phyloP scores from a whole-genome alignment of 1,139 yeast genomes.

The Zhuliangozyma blackwelliae region DNA sequence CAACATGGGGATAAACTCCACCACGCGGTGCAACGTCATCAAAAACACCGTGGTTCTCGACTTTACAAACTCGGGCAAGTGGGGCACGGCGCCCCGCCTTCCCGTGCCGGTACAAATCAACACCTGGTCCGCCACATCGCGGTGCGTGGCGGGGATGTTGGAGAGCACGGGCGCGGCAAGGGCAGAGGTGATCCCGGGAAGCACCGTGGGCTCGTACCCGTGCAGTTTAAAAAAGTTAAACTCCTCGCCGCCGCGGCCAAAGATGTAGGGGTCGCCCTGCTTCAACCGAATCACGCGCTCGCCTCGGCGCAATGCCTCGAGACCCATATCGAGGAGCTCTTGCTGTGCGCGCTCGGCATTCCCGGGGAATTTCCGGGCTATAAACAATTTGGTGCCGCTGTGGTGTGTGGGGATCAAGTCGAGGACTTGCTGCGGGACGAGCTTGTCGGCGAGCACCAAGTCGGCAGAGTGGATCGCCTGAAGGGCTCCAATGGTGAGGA shows the following conservation, averaged over 20 bases:
- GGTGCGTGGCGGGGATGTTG: constrained; percentile 83
- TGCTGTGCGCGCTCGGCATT: constrained; percentile 93
- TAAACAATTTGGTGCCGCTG: constrained; percentile 58
- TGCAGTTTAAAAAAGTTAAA: constrained; percentile 58
- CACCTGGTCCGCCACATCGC: constrained; percentile 91
- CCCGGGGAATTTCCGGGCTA: constrained; percentile 94
- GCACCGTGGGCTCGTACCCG: constrained; percentile 68
- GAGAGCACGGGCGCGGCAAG: constrained; percentile 86
- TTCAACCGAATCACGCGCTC: constrained; percentile 81
- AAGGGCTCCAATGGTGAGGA: constrained; percentile 81
- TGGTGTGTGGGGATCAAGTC: constrained; percentile 67
- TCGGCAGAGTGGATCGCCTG: constrained; percentile 81
- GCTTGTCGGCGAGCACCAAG: constrained; percentile 80
- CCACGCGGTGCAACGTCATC: constrained; percentile 86
- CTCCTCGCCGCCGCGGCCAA: constrained; percentile 97
- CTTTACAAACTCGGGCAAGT: constrained; percentile 66
- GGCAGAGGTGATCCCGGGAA: constrained; percentile 91
- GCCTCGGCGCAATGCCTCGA: constrained; percentile 60
- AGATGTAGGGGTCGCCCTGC: constrained; percentile 96
- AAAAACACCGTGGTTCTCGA: constrained; percentile 81
- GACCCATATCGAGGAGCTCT: constrained; percentile 69
- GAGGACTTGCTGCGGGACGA: constrained; percentile 85
- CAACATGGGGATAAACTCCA: constrained; percentile 60
- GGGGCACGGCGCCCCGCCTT: constrained; percentile 76
- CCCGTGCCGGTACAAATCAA: constrained; percentile 95